Conservation (phyloP, 1,139 yeast genomes). For the Taphrina confusa region DNA sequence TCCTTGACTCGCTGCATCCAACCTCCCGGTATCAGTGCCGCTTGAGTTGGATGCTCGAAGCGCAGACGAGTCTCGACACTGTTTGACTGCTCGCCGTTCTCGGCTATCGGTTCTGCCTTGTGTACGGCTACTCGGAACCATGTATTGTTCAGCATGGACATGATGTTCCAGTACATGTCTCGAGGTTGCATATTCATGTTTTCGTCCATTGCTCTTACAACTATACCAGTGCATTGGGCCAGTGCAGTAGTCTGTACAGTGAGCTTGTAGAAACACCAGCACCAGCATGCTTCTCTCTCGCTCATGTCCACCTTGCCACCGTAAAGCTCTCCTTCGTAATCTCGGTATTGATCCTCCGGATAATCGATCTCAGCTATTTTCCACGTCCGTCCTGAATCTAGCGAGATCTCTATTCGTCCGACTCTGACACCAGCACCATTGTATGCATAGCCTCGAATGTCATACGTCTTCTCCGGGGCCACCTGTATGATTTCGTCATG, state of each 20-base stretch:
- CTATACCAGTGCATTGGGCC: slow-evolving; percentile 43
- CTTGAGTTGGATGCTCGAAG: slow-evolving; percentile 46
- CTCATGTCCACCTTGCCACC: slow-evolving; percentile 47
- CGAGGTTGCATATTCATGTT: slow-evolving; percentile 47
- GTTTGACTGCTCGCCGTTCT: slow-evolving; percentile 7
- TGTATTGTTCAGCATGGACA: slow-evolving; percentile 48
- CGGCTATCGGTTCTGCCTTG: slow-evolving; percentile 34
- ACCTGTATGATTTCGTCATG: slow-evolving; percentile 42
- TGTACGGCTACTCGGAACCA: slow-evolving; percentile 48
- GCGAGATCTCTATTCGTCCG: slow-evolving; percentile 47
- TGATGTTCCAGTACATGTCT: slow-evolving; percentile 49
- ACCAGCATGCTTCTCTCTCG: slow-evolving; percentile 44
- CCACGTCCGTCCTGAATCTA: slow-evolving; percentile 47
- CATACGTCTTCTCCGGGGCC: slow-evolving; percentile 38
- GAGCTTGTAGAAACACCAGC: slow-evolving; percentile 48
- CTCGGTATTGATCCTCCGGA: slow-evolving; percentile 46
- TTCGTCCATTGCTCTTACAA: slow-evolving; percentile 48
- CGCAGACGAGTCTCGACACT: slow-evolving; percentile 38
- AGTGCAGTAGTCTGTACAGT: slow-evolving; percentile 42
- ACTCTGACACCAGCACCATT: slow-evolving; percentile 48
- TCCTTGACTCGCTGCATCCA: slow-evolving; percentile 49
- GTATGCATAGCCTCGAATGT: slow-evolving; percentile 46
- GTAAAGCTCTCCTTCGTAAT: slow-evolving; percentile 43
- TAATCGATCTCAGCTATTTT: slow-evolving; percentile 44
- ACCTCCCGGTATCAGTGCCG: slow-evolving; percentile 45